Conservation (phyloP, 805 yeast genomes). For the Lipomyces mesembrius region DNA sequence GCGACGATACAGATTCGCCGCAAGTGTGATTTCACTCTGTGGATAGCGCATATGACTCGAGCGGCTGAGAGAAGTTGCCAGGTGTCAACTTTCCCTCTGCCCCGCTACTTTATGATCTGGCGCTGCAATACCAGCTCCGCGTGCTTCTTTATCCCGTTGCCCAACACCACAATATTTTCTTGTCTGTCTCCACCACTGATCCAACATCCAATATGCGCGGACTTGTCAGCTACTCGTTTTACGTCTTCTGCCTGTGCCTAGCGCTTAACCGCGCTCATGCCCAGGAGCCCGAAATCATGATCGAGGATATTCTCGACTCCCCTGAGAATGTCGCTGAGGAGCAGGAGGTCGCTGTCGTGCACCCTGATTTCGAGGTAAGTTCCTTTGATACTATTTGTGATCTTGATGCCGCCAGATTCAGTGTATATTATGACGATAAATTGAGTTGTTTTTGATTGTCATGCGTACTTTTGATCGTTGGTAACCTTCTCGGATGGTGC, state of each 20-base stretch:
- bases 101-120: not conserved
- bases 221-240: conserved; percentile 20
- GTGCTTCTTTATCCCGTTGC: conserved; percentile 3
- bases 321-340: conserved; percentile 7
- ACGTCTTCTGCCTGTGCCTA: conserved; percentile 20
- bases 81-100: not conserved
- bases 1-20: not conserved
- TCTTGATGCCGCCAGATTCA: not conserved
- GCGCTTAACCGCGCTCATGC: conserved; percentile 24
- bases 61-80: not conserved
- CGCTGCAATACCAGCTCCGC: not conserved
- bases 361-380: conserved; percentile 24
- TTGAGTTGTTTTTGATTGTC: not conserved
- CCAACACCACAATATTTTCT: not conserved
- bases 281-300: conserved; percentile 23
- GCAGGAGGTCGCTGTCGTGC: conserved; percentile 14
- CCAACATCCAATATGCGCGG: conserved; percentile 26
- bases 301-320: conserved; percentile 20
- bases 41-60: not conserved
- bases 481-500: not conserved
- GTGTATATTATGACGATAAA: not conserved
- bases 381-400: not conserved
- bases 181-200: conserved; percentile 2
- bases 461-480: not conserved
- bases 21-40: not conserved